Evolutionary conservation across 345 rosid species (phyloP), one percentile per base, ranked within the genome.

Genomic region (Eucalyptus sp.): DNA sequence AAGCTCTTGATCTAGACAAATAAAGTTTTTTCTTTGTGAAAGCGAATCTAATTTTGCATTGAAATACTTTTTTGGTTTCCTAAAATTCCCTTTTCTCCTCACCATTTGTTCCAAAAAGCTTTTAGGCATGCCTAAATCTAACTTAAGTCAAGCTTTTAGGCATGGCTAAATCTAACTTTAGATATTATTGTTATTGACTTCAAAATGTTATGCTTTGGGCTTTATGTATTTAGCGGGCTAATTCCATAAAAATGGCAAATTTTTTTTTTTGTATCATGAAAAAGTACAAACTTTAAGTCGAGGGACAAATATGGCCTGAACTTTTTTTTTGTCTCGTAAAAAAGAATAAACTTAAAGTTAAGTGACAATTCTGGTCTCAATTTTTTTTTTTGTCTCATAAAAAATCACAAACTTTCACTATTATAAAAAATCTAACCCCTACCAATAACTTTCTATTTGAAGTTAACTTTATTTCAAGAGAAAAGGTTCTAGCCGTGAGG

Each of bases 271-370:
- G 7, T 52, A 22, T 52, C 10, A 52, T 52, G 10, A 52, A 52
- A 52, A 52, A 1, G 2, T 22, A 52, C 2, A 52, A 52, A 52
- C 8, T 17, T 52, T 52, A 17, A 1, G 1, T 52, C 4, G 1
- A 51, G 0, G 0, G 10, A 17, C 1, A 51, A 52, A 52, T 17
- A 52, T 52, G 1, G 2, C 56, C 2, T 0, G 0, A 17, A 52
- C 24, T 17, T 52, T 1, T 51, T 4, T 52, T 52, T 52, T 0
- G 9, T 52, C 56, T 17, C 0, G 0, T 52, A 17, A 52, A 52
- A 51, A 52, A 17, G 4, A 17, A 52, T 9, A 4, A 17, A 52
- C 22, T 52, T 52, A 7, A 52, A 52, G 22, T 17, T 17, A 52
- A 7, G 24, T 17, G 2, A 52, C 56, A 52, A 52, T 52, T 51